These are phyloP conservation scores for Tulasnella sp. DNA, from an alignment of 768 basidiomycete species.

Conservation along the genomic window DNA sequence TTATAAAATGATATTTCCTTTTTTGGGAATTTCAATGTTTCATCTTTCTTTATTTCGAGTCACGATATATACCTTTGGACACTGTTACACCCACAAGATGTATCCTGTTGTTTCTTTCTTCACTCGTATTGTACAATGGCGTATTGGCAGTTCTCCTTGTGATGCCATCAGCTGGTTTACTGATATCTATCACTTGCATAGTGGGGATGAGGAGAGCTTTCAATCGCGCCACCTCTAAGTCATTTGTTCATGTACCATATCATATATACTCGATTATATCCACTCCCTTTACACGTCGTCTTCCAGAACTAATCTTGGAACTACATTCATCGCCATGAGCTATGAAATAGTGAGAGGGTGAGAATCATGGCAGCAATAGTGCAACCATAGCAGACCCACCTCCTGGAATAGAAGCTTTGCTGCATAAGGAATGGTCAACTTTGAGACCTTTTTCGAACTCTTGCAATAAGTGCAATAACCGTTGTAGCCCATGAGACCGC, in stretches of 20 bases:
- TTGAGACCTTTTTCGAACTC: conserved; percentile 90
- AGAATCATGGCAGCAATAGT: neutral
- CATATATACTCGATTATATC: neutral
- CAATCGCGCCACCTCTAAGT: too few species aligned
- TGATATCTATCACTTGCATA: too few species aligned
- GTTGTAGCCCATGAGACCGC: conserved; percentile 88
- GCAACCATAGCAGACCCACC: conserved; percentile 31
- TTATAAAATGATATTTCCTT: too few species aligned
- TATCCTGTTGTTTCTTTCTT: too few species aligned
- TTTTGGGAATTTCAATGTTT: too few species aligned
- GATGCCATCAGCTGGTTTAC: too few species aligned
- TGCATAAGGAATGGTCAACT: conserved; percentile 90
- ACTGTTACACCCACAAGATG: too few species aligned
- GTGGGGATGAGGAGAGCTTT: too few species aligned
- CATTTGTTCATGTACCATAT: neutral
- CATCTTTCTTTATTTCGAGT: too few species aligned
- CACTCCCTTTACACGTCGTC: conserved; percentile 33
- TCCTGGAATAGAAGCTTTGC: conserved; percentile 89
- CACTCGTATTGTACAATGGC: too few species aligned
- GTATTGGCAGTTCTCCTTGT: too few species aligned
- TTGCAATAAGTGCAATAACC: conserved; percentile 99
- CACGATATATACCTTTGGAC: too few species aligned
- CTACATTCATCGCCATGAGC: conserved; percentile 96
- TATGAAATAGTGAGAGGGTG: conserved; percentile 27
- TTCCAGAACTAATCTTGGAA: conserved; percentile 76